These are phyloP conservation scores for Helotiales sp. DNA, from an alignment of 2,329 filamentous ascomycete species.

Conservation along the genomic window DNA sequence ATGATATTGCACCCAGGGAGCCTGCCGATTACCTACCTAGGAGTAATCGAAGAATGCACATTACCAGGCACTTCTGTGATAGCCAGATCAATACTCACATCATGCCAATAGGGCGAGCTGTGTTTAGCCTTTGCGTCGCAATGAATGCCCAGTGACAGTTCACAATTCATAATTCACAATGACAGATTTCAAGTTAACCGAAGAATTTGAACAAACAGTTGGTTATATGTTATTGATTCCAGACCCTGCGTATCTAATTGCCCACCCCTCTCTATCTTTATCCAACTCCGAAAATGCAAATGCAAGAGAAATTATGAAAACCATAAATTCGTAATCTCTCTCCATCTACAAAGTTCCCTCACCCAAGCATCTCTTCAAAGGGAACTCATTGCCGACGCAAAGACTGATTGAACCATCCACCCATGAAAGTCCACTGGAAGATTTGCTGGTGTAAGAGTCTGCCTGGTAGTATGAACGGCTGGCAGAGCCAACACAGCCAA, in stretches of 20 bases:
- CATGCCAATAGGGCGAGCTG: too few relatives aligned
- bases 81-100: too few relatives aligned
- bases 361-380: conserved; percentile 47
- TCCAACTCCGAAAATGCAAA: not conserved
- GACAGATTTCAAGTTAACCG: too few relatives aligned
- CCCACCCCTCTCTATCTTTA: not conserved
- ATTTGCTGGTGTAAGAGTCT: conserved; percentile 45
- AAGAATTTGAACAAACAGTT: too few relatives aligned
- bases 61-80: too few relatives aligned
- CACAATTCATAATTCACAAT: too few relatives aligned
- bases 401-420: conserved; percentile 48
- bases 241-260: not conserved
- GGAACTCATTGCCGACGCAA: conserved; percentile 46
- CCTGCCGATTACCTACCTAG: too few relatives aligned
- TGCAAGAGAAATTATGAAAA: not conserved
- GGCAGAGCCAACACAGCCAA: conserved; percentile 44
- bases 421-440: conserved; percentile 45
- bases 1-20: too few relatives aligned
- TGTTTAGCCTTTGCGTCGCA: too few relatives aligned
- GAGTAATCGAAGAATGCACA: too few relatives aligned
- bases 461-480: conserved; percentile 40
- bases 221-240: not conserved
- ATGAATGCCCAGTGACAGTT: too few relatives aligned
- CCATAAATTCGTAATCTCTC: not conserved
- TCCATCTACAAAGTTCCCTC: conserved; percentile 35